phyloP scores from a whole-genome alignment of 805 yeast genomes.

The Ogataea wickerhamii region DNA sequence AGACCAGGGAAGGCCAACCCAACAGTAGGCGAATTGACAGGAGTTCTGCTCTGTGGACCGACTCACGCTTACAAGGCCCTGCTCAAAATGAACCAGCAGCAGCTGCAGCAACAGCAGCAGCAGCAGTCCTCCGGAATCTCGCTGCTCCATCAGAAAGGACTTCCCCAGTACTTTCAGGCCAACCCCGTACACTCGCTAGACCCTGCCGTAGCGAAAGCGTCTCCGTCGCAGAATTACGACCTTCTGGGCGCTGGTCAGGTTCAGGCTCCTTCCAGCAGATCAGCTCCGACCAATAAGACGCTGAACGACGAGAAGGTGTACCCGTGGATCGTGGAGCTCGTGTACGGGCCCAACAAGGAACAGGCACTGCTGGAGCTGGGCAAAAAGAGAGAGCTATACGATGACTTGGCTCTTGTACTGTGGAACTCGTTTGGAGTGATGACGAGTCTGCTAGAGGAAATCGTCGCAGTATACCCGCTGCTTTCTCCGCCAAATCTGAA shows the following conservation, averaged over 20 bases:
- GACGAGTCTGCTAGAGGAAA: conserved; percentile 87
- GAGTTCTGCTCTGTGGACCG: too few relatives aligned
- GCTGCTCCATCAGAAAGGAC: conserved; percentile 15
- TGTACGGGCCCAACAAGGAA: conserved; percentile 87
- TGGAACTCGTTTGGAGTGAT: conserved; percentile 98
- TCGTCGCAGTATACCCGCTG: conserved; percentile 84
- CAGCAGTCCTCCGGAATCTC: conserved; percentile 13
- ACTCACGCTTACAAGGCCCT: too few relatives aligned
- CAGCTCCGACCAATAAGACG: conserved; percentile 32
- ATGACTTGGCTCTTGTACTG: conserved; percentile 84
- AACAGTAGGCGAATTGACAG: too few relatives aligned
- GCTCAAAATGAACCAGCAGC: conserved; percentile 12
- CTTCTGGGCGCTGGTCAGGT: neutral
- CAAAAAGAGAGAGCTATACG: conserved; percentile 90
- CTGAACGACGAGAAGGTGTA: conserved; percentile 78
- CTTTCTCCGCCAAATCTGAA: conserved; percentile 83
- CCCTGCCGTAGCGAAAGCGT: neutral
- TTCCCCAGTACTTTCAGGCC: neutral
- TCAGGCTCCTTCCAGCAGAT: conserved; percentile 1
- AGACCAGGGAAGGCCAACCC: too few relatives aligned
- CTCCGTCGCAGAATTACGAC: conserved; percentile 12
- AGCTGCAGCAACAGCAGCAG: conserved; percentile 15
- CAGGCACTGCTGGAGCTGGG: conserved; percentile 91
- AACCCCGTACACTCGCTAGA: neutral
- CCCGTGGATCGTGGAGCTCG: conserved; percentile 85